Percentiles rank a stretch among this genome's conserved stretches.
Evolutionary conservation across 352 stramenopile genomes (phyloP).

Genomic region (Phytophthora podocarpi): DNA sequence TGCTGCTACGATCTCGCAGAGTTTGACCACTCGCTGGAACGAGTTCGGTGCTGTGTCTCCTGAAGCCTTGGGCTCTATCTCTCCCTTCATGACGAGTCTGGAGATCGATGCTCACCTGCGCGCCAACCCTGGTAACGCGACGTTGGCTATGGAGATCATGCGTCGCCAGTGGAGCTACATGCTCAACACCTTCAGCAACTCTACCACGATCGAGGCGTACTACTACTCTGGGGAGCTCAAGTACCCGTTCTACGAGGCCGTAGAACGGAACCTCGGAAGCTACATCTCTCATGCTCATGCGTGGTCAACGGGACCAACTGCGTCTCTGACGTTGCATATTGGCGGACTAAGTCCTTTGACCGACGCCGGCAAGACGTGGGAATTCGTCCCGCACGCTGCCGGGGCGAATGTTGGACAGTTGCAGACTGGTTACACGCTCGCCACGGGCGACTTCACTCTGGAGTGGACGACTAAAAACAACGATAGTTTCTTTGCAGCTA

Average conservation of each 20-base stretch:
- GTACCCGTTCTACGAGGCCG: constrained; percentile 38
- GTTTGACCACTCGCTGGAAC: constrained; percentile 31
- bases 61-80: constrained; percentile 32
- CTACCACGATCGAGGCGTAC: constrained; percentile 40
- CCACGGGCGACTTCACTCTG: constrained; percentile 22
- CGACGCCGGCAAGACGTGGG: constrained; percentile 35
- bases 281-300: constrained; percentile 37
- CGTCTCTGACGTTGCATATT: constrained; percentile 22
- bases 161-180: constrained; percentile 44
- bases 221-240: constrained; percentile 36
- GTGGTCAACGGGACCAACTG: neutral
- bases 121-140: constrained; percentile 27
- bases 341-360: constrained; percentile 28
- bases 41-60: constrained; percentile 36
- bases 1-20: constrained; percentile 19
- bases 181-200: constrained; percentile 40
- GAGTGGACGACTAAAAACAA: constrained; percentile 31
- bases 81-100: constrained; percentile 33
- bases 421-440: constrained; percentile 32
- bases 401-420: constrained; percentile 18
- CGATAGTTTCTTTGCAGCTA: constrained; percentile 28
- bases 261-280: constrained; percentile 1
- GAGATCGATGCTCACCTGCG: constrained; percentile 41
- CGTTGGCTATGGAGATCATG: constrained; percentile 32
- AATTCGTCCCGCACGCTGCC: constrained; percentile 31